Evolutionary conservation across 805 yeast species (phyloP).

Genomic region (Torulaspora microellipsoides): DNA sequence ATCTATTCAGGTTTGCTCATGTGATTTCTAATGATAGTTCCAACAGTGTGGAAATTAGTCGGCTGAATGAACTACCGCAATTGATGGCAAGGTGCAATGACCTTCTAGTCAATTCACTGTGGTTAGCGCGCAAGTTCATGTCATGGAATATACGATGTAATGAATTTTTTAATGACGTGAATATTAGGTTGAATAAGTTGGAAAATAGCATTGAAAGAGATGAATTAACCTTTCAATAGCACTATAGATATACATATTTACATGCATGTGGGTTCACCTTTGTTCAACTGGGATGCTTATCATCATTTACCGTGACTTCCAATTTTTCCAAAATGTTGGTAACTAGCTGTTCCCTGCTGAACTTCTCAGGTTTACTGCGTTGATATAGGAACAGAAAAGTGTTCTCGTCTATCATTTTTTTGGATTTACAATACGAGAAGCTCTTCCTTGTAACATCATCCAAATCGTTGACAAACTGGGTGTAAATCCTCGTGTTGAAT

Average conservation of each 20-base stretch:
- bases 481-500: constrained; percentile 16
- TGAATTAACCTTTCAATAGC: too few species aligned
- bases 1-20: background rate
- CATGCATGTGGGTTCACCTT: background rate
- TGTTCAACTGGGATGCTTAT: too few species aligned
- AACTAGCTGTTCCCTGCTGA: constrained; percentile 8
- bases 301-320: constrained; percentile 1
- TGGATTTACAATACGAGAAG: constrained; percentile 17
- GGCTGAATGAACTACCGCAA: constrained; percentile 1
- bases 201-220: constrained; percentile 1
- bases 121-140: constrained; percentile 8
- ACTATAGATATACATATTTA: background rate
- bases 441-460: constrained; percentile 13
- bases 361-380: constrained; percentile 5
- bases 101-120: constrained; percentile 8
- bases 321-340: constrained; percentile 8
- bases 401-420: constrained; percentile 21
- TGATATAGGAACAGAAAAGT: constrained; percentile 22
- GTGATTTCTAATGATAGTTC: background rate
- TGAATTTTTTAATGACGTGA: constrained; percentile 8
- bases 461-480: constrained; percentile 18
- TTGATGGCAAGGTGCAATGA: constrained; percentile 5
- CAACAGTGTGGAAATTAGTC: constrained; percentile 1
- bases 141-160: constrained; percentile 8
- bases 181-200: constrained; percentile 2